These are phyloP conservation scores for Citrus trifoliata DNA, from an alignment of 345 rosid genomes.

Conservation along the genomic window DNA sequence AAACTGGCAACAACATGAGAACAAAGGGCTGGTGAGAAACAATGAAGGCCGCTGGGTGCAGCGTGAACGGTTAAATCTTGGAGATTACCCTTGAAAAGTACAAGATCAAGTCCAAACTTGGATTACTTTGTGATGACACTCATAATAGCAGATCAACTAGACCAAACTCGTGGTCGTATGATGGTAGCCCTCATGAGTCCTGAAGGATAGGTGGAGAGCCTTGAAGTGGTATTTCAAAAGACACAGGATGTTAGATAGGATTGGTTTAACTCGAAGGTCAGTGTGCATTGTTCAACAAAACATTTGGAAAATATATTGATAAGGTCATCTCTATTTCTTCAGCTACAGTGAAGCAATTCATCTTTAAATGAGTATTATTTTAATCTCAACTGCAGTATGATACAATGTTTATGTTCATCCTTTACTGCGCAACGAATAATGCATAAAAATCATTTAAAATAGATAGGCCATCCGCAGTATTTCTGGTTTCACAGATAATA, in stretches of 20 bases:
- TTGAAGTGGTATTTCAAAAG: background rate
- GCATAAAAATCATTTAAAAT: background rate
- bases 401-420: background rate
- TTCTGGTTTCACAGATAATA: background rate
- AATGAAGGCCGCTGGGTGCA: constrained; percentile 12
- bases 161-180: background rate
- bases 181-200: background rate
- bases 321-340: background rate
- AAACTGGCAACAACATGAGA: constrained; percentile 17
- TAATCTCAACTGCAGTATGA: background rate
- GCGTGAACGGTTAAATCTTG: background rate
- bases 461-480: background rate
- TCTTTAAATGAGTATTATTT: background rate
- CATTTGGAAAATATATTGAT: background rate
- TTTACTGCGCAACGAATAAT: background rate
- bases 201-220: background rate
- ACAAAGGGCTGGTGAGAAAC: constrained; percentile 22
- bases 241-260: background rate
- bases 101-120: background rate
- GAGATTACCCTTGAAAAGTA: background rate
- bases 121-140: background rate
- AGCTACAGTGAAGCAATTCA: background rate
- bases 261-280: background rate
- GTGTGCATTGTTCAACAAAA: background rate
- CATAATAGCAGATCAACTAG: background rate